Base-by-base conservation (phyloP, 1,139 yeast species). In the Blastobotrys arbuscula region DNA sequence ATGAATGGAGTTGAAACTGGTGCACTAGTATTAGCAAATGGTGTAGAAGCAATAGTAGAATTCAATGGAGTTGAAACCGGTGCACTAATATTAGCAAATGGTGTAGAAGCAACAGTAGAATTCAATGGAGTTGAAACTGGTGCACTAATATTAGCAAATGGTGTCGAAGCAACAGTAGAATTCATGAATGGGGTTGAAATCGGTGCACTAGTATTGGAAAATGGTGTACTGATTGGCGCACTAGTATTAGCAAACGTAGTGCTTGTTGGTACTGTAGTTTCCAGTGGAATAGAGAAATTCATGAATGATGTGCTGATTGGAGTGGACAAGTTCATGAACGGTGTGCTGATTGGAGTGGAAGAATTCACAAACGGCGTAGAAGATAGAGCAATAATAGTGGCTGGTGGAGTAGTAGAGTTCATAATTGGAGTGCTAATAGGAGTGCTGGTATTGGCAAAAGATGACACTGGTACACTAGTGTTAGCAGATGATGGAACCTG, bases 171-270 rank as follows among this genome's bases (percentile, higher is more conserved):
- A 9, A 33, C 15, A 18, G 40, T 18, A 18, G 16, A 9, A 23
- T 44, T 44, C n/a, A 16, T 18, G 8, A 44, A 26, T 13, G 42
- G 42, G 13, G 42, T 35, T 2, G 47, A 44, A 24, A 5, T 23
- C 16, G 31, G 31, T 31, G 30, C 6, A 12, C 10, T 24, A 39
- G 33, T 39, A 31, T 24, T 39, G 4, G 16, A 13, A n/a, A 35
- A 15, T 19, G 40, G 40, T 16, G 37, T 18, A 24, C 20, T 19
- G 24, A 39, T 19, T 26, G 48, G 48, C 3, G 44, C 39, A 30
- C 41, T 34, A 13, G 38, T 34, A 33, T 41, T 46, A 15, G 31
- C 45, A 20, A 45, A 31, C 18, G 47, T 26, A 3, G 24, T 16
- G 15, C 23, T 15, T 23, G 19, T 37, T 26, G 21, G 28, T 12